Conservation (phyloP, 2,329 filamentous ascomycete species). For the Clonostachys sp. region DNA sequence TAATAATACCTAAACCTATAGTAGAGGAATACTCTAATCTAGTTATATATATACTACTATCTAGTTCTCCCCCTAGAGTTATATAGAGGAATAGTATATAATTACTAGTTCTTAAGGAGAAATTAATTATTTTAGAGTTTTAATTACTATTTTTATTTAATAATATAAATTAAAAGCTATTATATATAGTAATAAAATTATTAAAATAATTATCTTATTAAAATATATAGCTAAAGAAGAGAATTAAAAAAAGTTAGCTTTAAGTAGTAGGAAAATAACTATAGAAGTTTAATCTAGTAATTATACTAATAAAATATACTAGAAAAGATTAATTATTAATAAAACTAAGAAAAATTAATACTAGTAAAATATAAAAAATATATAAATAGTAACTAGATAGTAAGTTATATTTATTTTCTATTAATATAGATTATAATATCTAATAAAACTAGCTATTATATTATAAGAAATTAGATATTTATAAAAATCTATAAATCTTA, state of each 20-base stretch:
- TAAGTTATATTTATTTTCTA: neutral
- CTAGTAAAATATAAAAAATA: neutral
- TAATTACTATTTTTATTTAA: neutral
- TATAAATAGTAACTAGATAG: neutral
- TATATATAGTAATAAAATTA: slow-evolving; percentile 6
- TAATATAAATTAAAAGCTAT: neutral
- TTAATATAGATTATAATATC: too few species aligned
- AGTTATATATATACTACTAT: neutral
- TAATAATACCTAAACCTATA: neutral
- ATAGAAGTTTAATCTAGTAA: slow-evolving; percentile 8
- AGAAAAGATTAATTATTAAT: neutral
- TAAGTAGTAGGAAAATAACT: slow-evolving; percentile 16
- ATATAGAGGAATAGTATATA: neutral
- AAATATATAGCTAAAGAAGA: slow-evolving; percentile 1
- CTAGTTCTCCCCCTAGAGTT: neutral
- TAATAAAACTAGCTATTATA: too few species aligned
- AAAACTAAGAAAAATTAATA: neutral
- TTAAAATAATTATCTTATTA: slow-evolving; percentile 1
- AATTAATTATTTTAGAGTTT: neutral
- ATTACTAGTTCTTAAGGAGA: neutral
- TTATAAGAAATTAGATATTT: too few species aligned
- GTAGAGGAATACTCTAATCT: neutral
- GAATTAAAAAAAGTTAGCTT: neutral
- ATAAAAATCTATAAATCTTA: too few species aligned
- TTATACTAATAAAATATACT: slow-evolving; percentile 3